A percentile compares a stretch with the other conserved stretches of the same genome.
Evolutionary conservation across 2,329 filamentous ascomycete species (phyloP).

Genomic region (Cylindrodendrum hubeiense): DNA sequence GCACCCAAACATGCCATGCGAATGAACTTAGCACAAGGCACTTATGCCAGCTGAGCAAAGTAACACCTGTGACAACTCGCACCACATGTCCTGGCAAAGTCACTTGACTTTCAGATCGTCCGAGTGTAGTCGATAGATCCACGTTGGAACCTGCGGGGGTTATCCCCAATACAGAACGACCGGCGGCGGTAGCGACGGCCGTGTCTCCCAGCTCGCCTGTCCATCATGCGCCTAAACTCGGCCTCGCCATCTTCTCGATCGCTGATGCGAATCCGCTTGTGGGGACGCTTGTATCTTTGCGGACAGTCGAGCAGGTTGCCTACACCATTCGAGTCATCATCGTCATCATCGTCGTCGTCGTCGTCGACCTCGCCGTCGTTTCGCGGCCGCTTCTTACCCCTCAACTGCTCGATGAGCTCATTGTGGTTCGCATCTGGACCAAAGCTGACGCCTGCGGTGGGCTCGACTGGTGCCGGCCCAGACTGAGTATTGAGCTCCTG

Average conservation of each 20-base stretch:
- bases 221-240: not conserved
- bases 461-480: no score
- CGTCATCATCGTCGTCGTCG: not conserved
- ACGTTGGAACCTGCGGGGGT: not conserved
- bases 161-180: not conserved
- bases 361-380: conserved; percentile 12
- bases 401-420: not conserved
- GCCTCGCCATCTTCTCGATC: not conserved
- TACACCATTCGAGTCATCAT: not conserved
- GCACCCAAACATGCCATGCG: not conserved
- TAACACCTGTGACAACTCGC: not conserved
- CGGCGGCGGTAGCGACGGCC: not conserved
- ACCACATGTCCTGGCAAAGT: not conserved
- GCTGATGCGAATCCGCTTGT: conserved; percentile 8
- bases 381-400: conserved; percentile 7
- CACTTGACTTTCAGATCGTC: not conserved
- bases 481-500: no score
- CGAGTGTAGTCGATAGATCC: not conserved
- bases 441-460: no score
- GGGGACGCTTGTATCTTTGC: not conserved
- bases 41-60: not conserved
- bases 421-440: not conserved
- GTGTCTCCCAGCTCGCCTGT: not conserved
- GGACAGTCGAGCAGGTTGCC: conserved; percentile 11
- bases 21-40: not conserved